Evolutionary conservation across 176 grass and related monocot genomes (phyloP).

Genomic region (Bromus sterilis): DNA sequence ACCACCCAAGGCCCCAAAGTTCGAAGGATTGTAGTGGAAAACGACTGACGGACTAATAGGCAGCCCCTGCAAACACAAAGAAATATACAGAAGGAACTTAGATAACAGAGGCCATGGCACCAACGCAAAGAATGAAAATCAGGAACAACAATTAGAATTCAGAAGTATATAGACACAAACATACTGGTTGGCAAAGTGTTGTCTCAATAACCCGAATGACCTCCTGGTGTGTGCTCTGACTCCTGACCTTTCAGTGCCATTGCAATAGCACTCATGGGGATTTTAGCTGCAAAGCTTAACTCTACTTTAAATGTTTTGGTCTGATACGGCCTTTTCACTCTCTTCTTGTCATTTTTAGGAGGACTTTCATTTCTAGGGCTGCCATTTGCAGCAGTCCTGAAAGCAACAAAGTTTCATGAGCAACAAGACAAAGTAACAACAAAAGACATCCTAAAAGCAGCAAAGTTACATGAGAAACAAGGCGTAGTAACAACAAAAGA

Average conservation of each 20-base stretch:
- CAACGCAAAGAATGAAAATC: neutral
- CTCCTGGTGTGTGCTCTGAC: constrained; percentile 65
- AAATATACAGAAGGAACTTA: too few relatives aligned
- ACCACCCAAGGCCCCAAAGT: too few relatives aligned
- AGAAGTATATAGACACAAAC: neutral
- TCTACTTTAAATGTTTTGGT: constrained; percentile 60
- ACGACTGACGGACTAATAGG: too few relatives aligned
- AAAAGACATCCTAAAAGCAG: constrained; percentile 21
- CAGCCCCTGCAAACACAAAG: too few relatives aligned
- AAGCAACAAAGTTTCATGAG: too few relatives aligned
- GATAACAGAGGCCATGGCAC: too few relatives aligned
- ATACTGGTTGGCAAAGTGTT: too few relatives aligned
- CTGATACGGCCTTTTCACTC: constrained; percentile 46
- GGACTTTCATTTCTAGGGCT: constrained; percentile 47
- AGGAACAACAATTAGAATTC: neutral
- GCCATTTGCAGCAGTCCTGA: constrained; percentile 46
- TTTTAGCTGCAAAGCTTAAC: too few relatives aligned
- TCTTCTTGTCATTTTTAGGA: constrained; percentile 45
- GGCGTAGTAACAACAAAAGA: neutral
- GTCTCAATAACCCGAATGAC: constrained; percentile 77
- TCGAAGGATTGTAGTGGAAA: too few relatives aligned
- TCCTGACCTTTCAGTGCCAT: constrained; percentile 70
- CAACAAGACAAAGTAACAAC: too few relatives aligned
- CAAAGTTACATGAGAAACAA: neutral
- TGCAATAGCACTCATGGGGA: constrained; percentile 63